A percentile compares a stretch with the other conserved stretches of the same genome.
Evolutionary conservation across 2,329 filamentous ascomycete species (phyloP).

Genomic region (Paraphaeosphaeria minitans): DNA sequence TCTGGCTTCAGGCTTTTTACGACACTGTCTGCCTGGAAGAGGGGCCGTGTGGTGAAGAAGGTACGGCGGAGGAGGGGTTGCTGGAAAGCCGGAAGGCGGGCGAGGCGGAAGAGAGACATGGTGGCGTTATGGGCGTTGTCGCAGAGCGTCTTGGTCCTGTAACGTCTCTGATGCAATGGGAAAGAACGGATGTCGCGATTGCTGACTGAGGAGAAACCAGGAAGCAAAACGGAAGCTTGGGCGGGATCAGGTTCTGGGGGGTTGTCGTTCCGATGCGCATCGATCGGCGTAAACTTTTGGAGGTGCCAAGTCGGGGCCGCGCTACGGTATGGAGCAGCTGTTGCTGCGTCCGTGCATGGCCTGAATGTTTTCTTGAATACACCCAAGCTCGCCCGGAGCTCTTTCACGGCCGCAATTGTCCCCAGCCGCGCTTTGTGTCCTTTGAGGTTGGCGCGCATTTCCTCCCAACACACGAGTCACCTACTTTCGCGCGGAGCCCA

Average conservation of each 20-base stretch:
- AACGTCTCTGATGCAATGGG: not conserved
- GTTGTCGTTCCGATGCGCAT: not conserved
- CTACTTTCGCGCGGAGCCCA: conserved; percentile 29
- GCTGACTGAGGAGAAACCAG: not conserved
- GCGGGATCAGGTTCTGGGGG: not conserved
- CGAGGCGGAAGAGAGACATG: conserved; percentile 36
- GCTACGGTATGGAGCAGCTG: conserved; percentile 18
- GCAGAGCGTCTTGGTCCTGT: not conserved
- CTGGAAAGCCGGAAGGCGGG: conserved; percentile 22
- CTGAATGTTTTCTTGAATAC: conserved; percentile 35
- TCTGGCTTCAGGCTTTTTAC: conserved; percentile 53
- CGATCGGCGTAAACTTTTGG: not conserved
- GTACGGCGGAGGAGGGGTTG: conserved; percentile 27
- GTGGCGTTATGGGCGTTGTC: not conserved
- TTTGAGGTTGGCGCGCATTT: conserved; percentile 23
- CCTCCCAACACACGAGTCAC: conserved; percentile 11
- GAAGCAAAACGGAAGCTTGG: not conserved
- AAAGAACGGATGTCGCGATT: not conserved
- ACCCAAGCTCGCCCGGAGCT: conserved; percentile 20
- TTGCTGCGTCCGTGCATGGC: conserved; percentile 15
- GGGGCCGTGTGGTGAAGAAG: conserved; percentile 28
- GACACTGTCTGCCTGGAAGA: conserved; percentile 29
- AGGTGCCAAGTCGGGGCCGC: conserved; percentile 9
- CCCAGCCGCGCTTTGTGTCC: conserved; percentile 20
- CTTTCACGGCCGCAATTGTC: conserved; percentile 35